Base-by-base conservation (phyloP, 2,329 filamentous ascomycete genomes). In the Ceratocystis harringtonii region DNA sequence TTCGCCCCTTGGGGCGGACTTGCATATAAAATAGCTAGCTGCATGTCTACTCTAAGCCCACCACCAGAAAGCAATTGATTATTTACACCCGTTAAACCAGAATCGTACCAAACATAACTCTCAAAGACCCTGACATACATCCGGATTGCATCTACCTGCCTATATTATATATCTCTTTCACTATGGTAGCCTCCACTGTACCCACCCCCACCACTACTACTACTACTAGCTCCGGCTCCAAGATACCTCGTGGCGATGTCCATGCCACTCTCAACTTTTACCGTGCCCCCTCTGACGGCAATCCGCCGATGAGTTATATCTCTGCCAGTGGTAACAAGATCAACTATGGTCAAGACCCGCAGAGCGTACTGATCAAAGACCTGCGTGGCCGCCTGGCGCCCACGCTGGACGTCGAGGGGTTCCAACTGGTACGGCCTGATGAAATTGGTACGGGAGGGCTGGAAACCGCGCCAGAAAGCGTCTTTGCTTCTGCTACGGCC, bases 371-470 rank as follows among this genome's bases (percentile, higher is more conserved):
- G 3, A 81, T 96, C 70, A 77, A 80, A 68, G 91, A 96, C 76
- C 80, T 92, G 70, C 88, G 91, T 64, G 87, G 86, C 62, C 78
- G 77, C 72, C 72, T 77, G 2, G 76, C 80, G 19, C 92, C 86
- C 75, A 80, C 74, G 6, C 80, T 94, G 15, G 87, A 92, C 76
- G 79, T 78, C 65, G 84, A 92, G 73, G 89, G 89, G 69, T 95
- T 96, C 78, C 79, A 84, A 66, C 55, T 65, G 1, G 77, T 88
- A 22, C 73, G 90, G 61, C 76, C 78, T 12, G 75, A 79, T 70
- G 75, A 1, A 12, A 57, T 32, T 8, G 52, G 52, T 2, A 12
- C 12, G 4, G 52, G 52, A 5, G 12, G 25, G 25, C 25, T 57
- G 25, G 25, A 90, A 1, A 77, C 84, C 0, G 79, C 81, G 1